These are phyloP conservation scores for Rhizopogon parksii DNA, from an alignment of 1,284 basidiomycete genomes.

Conservation along the genomic window DNA sequence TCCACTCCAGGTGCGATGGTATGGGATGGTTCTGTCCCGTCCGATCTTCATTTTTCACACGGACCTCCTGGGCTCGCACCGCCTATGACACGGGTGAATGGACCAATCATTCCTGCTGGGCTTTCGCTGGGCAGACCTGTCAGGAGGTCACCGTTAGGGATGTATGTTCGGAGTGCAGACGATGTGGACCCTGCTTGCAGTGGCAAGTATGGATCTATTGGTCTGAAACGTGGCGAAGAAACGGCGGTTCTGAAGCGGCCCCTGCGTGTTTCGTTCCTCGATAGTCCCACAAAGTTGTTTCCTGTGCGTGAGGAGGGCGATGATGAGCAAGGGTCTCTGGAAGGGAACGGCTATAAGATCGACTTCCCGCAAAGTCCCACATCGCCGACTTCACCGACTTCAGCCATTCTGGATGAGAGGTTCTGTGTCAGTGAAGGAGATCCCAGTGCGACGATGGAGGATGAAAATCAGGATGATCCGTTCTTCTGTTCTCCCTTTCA, in stretches of 20 bases:
- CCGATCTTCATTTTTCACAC: slow-evolving; percentile 1
- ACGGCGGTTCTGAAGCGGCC: slow-evolving; percentile 14
- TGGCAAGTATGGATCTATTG: slow-evolving; percentile 15
- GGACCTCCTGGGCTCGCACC: slow-evolving; percentile 20
- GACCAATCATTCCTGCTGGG: slow-evolving; percentile 26
- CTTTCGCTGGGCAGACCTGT: slow-evolving; percentile 22
- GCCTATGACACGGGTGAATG: slow-evolving; percentile 3
- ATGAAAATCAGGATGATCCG: slow-evolving; percentile 20
- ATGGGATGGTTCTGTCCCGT: slow-evolving; percentile 14
- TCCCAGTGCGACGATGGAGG: neutral
- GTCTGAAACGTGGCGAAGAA: slow-evolving; percentile 9
- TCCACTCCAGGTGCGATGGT: slow-evolving; percentile 4
- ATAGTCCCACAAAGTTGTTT: slow-evolving; percentile 20
- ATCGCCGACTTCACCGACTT: neutral
- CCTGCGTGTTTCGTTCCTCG: slow-evolving; percentile 19
- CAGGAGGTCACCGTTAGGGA: slow-evolving; percentile 22
- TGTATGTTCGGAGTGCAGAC: slow-evolving; percentile 14
- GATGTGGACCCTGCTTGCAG: neutral
- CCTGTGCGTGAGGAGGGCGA: slow-evolving; percentile 24
- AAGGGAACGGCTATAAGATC: slow-evolving; percentile 3
- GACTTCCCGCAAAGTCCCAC: slow-evolving; percentile 1
- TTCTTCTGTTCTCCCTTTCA: slow-evolving; percentile 18
- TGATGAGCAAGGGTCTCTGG: slow-evolving; percentile 17
- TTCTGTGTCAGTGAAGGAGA: neutral
- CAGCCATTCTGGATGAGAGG: neutral